These are phyloP conservation scores for Globisporangium mamillatum DNA, from an alignment of 352 stramenopile species.

Conservation along the genomic window DNA sequence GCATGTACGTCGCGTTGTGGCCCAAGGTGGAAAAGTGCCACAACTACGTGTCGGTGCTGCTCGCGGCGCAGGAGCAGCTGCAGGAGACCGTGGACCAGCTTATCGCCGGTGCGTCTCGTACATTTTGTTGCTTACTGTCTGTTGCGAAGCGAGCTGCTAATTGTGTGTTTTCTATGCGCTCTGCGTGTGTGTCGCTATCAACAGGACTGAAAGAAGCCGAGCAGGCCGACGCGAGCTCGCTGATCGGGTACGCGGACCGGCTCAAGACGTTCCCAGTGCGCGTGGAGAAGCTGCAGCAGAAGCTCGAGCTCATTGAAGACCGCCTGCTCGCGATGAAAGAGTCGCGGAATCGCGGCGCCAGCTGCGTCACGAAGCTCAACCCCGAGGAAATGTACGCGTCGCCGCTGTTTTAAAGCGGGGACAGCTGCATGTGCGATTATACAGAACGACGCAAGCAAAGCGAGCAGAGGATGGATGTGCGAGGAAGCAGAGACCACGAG, in stretches of 20 bases:
- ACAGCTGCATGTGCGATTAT: background rate
- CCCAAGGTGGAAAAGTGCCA: slow-evolving; percentile 82
- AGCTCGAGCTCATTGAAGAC: slow-evolving; percentile 65
- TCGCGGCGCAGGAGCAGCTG: slow-evolving; percentile 69
- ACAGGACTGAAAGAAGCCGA: slow-evolving; percentile 63
- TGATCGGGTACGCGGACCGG: slow-evolving; percentile 73
- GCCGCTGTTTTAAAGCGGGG: slow-evolving; percentile 41
- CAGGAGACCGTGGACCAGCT: slow-evolving; percentile 65
- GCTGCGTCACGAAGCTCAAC: slow-evolving; percentile 29
- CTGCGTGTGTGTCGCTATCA: background rate
- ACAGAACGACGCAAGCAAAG: background rate
- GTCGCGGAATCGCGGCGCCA: slow-evolving; percentile 30
- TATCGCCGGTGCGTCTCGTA: slow-evolving; percentile 34
- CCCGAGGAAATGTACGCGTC: slow-evolving; percentile 29
- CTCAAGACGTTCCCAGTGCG: slow-evolving; percentile 62
- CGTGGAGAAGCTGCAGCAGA: slow-evolving; percentile 65
- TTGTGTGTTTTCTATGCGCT: background rate
- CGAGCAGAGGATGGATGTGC: background rate
- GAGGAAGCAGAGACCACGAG: background rate
- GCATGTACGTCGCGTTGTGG: slow-evolving; percentile 81
- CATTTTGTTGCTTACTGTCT: background rate
- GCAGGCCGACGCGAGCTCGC: slow-evolving; percentile 44
- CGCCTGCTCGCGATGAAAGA: slow-evolving; percentile 65
- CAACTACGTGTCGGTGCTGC: slow-evolving; percentile 67
- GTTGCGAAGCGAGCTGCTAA: background rate